Base-by-base conservation (phyloP, 495 filamentous ascomycete species). In the Neurospora sp. region DNA sequence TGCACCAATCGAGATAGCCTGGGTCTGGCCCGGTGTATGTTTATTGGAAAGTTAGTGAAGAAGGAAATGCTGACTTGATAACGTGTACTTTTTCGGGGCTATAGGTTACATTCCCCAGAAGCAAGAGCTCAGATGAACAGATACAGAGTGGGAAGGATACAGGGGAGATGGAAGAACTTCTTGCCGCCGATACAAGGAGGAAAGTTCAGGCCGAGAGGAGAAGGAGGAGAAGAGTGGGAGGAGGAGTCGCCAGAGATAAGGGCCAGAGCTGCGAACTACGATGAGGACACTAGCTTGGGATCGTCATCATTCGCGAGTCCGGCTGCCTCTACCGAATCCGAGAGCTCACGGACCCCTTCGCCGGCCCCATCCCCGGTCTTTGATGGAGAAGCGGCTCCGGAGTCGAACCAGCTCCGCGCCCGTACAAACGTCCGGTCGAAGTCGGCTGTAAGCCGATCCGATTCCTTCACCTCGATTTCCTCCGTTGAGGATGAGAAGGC, bases 111-210 rank as follows among this genome's bases (percentile, higher is more conserved):
- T 80, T 97, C 94, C 12, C 70, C 82, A 73, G 92, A 95, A 80
- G 90, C 96, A 41, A 87, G 88, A 74, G 79, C 89, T 71, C 89
- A 87, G 77, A 98, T 98, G 93, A 81, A 88, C 39, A 86, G 85
- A 70, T 99, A 92, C 79, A 90, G 93, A 72, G 94, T 99, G 79
- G 96, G 96, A 62, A 87, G 86, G 74, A 88, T 97, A 59, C 88
- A 95, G 77, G 93, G 92, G 39, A 85, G 83, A 72, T 99, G 96
- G 96, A 83, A 85, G 71, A 97, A 97, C 80, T 97, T 97, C 81
- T 78, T 92, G 7, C 94, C 96, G 20, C 96, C 96, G 7, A 93
- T 99, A 69, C 96, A 98, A 80, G 95, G 94, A 71, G 96, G 96
- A 37, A 88, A 85, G 75, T 98, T 97, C 82, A 89, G 92, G 75